Base-by-base conservation (phyloP, 495 filamentous ascomycete genomes). In the Neurospora terricola region DNA sequence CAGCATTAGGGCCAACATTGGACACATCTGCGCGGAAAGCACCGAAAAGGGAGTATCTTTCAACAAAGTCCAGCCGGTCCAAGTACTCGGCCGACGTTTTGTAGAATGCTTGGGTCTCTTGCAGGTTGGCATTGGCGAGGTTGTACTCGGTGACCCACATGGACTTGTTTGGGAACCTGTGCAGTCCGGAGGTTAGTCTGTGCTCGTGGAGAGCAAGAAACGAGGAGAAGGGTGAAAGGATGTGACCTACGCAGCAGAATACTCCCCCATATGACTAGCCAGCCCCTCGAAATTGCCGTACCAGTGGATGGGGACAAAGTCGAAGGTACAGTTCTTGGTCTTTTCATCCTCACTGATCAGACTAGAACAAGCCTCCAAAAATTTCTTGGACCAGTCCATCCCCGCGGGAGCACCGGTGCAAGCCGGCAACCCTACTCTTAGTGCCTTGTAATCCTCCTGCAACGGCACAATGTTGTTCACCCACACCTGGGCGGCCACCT, bases 121-220 rank as follows among this genome's bases (percentile, higher is more conserved):
- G 69, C 40, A 93, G 81, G 21, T 80, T 80, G 71, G 86, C 79
- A 73, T 88, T 73, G 75, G 85, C 74, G 37, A 83, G 76, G 68
- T 89, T 90, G 80, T 88, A 92, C 77, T 93, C 91, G 42, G 91
- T 93, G n/a, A 93, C 84, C 91, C 91, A 93, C 73, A 92, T 84
- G 11, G 83, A 83, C 74, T 83, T 86, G 74, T 90, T 88, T 36
- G 86, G 86, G 76, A 89, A 91, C 14, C 83, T 84, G 27, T 16
- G 39, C 10, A 69, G 43, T 48, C 30, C 69, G 37, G n/a, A 23
- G 11, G 54, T 77, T 23, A 76, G 69, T 38, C 1, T 69, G 21
- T 10, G 43, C 8, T 71, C 34, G 23, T 27, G 14, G 27, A 14
- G 18, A 7, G 23, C 27, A 12, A 36, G 36, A 39, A 27, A 66